Evolutionary conservation across 1,284 basidiomycete genomes (phyloP).

Genomic region (Irpex rosettiformis): DNA sequence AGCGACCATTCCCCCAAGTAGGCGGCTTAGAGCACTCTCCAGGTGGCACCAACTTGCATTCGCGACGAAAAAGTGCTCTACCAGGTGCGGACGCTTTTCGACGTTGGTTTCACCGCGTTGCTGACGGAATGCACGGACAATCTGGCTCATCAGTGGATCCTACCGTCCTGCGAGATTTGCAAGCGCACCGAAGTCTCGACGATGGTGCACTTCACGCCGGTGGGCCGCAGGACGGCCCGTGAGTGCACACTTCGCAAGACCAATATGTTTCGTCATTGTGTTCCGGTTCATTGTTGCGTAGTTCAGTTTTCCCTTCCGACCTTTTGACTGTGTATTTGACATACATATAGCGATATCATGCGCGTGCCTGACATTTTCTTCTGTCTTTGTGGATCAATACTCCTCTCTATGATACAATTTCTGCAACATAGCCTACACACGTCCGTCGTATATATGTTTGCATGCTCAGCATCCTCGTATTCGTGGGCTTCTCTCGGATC

Average conservation of each 20-base stretch:
- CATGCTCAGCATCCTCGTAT: neutral
- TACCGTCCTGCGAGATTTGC: slow-evolving; percentile 81
- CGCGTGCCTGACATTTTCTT: neutral
- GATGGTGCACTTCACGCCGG: slow-evolving; percentile 32
- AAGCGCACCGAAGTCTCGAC: slow-evolving; percentile 82
- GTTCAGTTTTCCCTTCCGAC: slow-evolving; percentile 1
- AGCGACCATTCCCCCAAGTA: slow-evolving; percentile 64
- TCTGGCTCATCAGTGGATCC: slow-evolving; percentile 65
- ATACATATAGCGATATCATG: slow-evolving; percentile 1
- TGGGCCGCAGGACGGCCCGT: slow-evolving; percentile 15
- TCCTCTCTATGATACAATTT: neutral
- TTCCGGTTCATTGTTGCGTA: slow-evolving; percentile 1
- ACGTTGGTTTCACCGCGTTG: slow-evolving; percentile 11
- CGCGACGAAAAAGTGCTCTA: slow-evolving; percentile 81
- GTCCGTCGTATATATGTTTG: neutral
- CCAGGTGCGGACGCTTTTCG: slow-evolving; percentile 54
- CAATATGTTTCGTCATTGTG: neutral
- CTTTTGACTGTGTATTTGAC: slow-evolving; percentile 8
- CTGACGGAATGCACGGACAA: slow-evolving; percentile 19
- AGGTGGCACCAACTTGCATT: slow-evolving; percentile 58
- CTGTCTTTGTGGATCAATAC: neutral
- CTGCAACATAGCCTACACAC: slow-evolving; percentile 1
- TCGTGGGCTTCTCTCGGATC: too few species aligned
- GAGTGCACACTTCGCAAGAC: neutral
- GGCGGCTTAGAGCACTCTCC: slow-evolving; percentile 48